A percentile compares a stretch with the other conserved stretches of the same genome.
phyloP scores from a whole-genome alignment of 2,329 filamentous ascomycete species.

The Aspergillus alliaceus region DNA sequence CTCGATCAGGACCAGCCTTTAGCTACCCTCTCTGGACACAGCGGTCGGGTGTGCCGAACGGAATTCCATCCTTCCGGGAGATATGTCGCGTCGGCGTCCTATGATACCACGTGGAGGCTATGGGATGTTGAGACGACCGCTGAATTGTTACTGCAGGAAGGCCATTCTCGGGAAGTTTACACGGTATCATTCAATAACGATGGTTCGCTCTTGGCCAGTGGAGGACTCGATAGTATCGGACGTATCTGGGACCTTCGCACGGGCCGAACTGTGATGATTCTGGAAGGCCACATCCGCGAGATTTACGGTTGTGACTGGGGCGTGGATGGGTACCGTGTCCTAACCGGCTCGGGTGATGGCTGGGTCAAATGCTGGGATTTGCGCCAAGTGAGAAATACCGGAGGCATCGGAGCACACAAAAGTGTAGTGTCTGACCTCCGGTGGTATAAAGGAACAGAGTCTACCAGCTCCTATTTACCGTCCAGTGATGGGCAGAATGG shows the following conservation, averaged over 20 bases:
- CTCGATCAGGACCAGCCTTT: slow-evolving; percentile 82
- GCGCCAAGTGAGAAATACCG: slow-evolving; percentile 78
- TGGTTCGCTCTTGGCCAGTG: slow-evolving; percentile 85
- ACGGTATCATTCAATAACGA: slow-evolving; percentile 86
- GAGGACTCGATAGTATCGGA: slow-evolving; percentile 91
- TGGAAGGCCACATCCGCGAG: slow-evolving; percentile 89
- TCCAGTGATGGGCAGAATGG: slow-evolving; percentile 66
- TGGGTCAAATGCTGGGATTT: slow-evolving; percentile 99
- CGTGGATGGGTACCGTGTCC: slow-evolving; percentile 82
- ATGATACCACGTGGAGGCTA: slow-evolving; percentile 93
- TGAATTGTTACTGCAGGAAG: slow-evolving; percentile 86
- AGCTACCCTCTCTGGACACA: slow-evolving; percentile 78
- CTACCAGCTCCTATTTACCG: slow-evolving; percentile 62
- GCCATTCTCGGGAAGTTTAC: slow-evolving; percentile 91
- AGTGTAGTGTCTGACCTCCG: slow-evolving; percentile 89
- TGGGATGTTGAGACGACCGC: slow-evolving; percentile 89
- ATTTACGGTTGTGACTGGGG: slow-evolving; percentile 95
- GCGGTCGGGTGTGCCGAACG: slow-evolving; percentile 81
- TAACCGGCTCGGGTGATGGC: slow-evolving; percentile 90
- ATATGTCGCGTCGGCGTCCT: slow-evolving; percentile 89
- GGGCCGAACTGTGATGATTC: slow-evolving; percentile 90
- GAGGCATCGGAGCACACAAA: slow-evolving; percentile 84
- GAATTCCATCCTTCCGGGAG: slow-evolving; percentile 92
- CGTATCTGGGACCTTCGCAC: slow-evolving; percentile 93
- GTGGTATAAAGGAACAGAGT: slow-evolving; percentile 89